Base-by-base conservation (phyloP, 129 eudicot genomes). In the Lactuca sativa region DNA sequence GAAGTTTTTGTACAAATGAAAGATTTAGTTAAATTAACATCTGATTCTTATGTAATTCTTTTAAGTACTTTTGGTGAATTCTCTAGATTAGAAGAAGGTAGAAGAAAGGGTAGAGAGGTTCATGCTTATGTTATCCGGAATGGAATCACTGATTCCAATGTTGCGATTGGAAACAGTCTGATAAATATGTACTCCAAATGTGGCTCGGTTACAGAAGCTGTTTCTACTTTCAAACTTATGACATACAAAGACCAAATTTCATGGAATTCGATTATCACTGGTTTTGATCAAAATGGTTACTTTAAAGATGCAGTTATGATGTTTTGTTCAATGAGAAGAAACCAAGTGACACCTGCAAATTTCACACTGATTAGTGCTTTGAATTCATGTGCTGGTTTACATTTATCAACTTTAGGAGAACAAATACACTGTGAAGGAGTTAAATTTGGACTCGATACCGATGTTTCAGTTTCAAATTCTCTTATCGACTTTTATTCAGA, bases 181-280 rank as follows among this genome's bases (percentile, higher is more conserved):
- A 73, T 93, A 21, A 93, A 93, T 62, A 86, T 89, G 97, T 89
- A 93, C 67, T 85, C 95, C 32, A 93, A 93, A 78, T 89, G 96
- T 69, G 86, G 88, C 16, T 78, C 88, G 48, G 69, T 93, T 77
- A 49, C 76, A 25, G 64, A 80, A 73, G 86, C 95, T 64, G 62
- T 62, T 66, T 68, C 82, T 62, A 83, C 74, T 25, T 93, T 93
- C 59, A 62, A 77, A 8, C 82, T 79, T 56, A 86, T 85, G 95
- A 59, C 6, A 7, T 41, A 67, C 41, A 93, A 83, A 82, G 95
- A 89, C 81, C 68, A 84, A 37, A 74, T 93, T 60, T 78, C 98
- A 4, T 93, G 97, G 98, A 93, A 91, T 74, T 83, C 95, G 3
- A 63, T 89, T 69, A 89, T 93, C 40, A 77, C 98, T 37, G 86